Evolutionary conservation across 1,139 yeast genomes (phyloP), one percentile per base, ranked within the genome.

Genomic region (Yamadazyma oceani): DNA sequence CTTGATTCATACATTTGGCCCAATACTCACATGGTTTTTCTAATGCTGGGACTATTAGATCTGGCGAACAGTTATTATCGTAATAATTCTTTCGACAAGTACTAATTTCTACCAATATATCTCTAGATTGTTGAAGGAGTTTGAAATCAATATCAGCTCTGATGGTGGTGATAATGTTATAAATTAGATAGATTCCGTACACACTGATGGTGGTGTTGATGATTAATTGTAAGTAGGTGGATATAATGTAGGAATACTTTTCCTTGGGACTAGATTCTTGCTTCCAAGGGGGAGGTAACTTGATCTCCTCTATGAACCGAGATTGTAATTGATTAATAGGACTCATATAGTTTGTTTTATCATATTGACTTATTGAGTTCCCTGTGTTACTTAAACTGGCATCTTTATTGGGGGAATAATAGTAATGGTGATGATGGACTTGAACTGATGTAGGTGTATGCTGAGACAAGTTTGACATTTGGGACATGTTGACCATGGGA

Each of bases 1-100:
- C 78, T 45, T 74, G 76, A 36, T 66, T 66, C 81, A 82, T 80
- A 50, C 90, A 82, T 37, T 72, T 68, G 39, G 66, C 68, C 86
- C 86, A 84, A 41, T 69, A 66, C 17, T 67, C 64, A 54, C 92
- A 84, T 30, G 70, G 67, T 14, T 62, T 60, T 42, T 74, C 79
- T 37, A 83, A 53, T 2, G 81, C 83, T 0, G 89, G 85, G 0
- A 74, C 80, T n/a, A 78, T 60, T 3, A 67, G 59, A 3, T 66
- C 78, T 2, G 82, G 82, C 15, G 65, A 65, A 53, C 92, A 84
- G 27, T 66, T 60, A 55, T 83, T 84, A 11, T 68, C 76, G 30
- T 58, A 43, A 54, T 77, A 84, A 10, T 73, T 60, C 22, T 73
- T 58, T 14, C 69, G 57, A 54, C 90, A 83, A 24, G 63, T 62